Base-by-base conservation (phyloP, 176 grass and related monocot genomes). In the Carex cristatella region DNA sequence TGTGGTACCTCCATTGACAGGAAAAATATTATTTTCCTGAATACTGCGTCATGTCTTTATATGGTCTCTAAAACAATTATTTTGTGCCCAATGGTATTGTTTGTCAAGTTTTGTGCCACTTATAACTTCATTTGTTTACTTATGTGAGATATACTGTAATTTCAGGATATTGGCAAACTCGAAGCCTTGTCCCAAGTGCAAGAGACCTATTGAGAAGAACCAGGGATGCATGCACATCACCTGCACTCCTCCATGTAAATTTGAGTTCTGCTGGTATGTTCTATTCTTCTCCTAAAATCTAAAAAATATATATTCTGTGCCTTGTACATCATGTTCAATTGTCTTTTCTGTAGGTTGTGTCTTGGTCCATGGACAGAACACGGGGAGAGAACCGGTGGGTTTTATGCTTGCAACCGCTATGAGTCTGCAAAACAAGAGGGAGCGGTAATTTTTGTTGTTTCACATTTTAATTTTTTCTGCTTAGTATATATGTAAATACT, bases 201-300 rank as follows among this genome's bases (percentile, higher is more conserved):
- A 98, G 87, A 93, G 93, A 1, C 96, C 96, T 79, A 98, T 98
- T 88, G 96, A 98, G 72, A 98, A 98, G 90, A 98, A 98, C 38
- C 96, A 98, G 81, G 96, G 96, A 78, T 98, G 96, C 82, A 98
- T 98, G 96, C 96, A 98, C 87, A 98, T 97, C 70, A 97, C 95
- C 58, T 97, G 95, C 84, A 97, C 95, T 37, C 95, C 95, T 80
- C 95, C 97, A 46, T 99, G 97, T 88, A 99, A 96, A 96, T 99
- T 99, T 91, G 97, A 99, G 87, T 99, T 99, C 87, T 99, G 97
- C 91, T 99, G 97, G 97, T 99, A 99, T 23, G 64, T 72, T 33
- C 85, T 66, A 66, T 42, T 57, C 59, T 67, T 83, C 10, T 27
- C 65, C 35, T 5, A 78, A 15, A 65, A 66, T 28, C 37, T 83